Evolutionary conservation across 2,329 filamentous ascomycete genomes (phyloP).

Genomic region (Fusarium zealandicum): DNA sequence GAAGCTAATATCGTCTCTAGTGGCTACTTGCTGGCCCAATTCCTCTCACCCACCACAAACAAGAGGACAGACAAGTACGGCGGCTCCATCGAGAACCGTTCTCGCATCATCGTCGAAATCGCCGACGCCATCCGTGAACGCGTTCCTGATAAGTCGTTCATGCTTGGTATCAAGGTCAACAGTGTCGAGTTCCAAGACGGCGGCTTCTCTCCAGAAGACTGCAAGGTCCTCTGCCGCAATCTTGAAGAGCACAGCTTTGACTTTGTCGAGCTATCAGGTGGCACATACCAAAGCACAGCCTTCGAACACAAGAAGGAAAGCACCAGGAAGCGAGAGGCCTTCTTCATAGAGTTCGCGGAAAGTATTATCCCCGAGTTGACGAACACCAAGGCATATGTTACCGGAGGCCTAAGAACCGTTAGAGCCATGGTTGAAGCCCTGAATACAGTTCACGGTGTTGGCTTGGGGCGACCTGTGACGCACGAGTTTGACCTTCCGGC

Average conservation of each 20-base stretch:
- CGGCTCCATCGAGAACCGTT: conserved; percentile 52
- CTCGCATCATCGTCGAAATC: conserved; percentile 56
- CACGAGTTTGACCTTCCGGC: conserved; percentile 39
- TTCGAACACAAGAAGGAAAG: conserved; percentile 61
- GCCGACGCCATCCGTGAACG: conserved; percentile 46
- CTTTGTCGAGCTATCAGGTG: conserved; percentile 67
- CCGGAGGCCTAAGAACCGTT: conserved; percentile 63
- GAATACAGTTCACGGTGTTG: conserved; percentile 65
- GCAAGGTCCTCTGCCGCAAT: conserved; percentile 54
- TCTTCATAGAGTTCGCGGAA: conserved; percentile 68
- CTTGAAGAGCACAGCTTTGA: conserved; percentile 60
- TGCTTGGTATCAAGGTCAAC: conserved; percentile 66
- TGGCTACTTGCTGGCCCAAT: conserved; percentile 62
- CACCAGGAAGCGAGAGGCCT: conserved; percentile 63
- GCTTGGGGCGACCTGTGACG: conserved; percentile 53
- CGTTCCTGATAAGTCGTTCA: conserved; percentile 44
- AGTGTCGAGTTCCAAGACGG: conserved; percentile 62
- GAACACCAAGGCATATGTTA: conserved; percentile 65
- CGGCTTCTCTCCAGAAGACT: conserved; percentile 61
- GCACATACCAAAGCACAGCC: conserved; percentile 63
- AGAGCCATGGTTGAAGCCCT: conserved; percentile 66
- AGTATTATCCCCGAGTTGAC: conserved; percentile 52
- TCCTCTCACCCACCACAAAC: conserved; percentile 59
- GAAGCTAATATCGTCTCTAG: conserved; percentile 6
- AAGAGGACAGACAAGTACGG: conserved; percentile 61